Evolutionary conservation across 192 early-diverging fungal species (phyloP).

Genomic region (Coemansia sp.): DNA sequence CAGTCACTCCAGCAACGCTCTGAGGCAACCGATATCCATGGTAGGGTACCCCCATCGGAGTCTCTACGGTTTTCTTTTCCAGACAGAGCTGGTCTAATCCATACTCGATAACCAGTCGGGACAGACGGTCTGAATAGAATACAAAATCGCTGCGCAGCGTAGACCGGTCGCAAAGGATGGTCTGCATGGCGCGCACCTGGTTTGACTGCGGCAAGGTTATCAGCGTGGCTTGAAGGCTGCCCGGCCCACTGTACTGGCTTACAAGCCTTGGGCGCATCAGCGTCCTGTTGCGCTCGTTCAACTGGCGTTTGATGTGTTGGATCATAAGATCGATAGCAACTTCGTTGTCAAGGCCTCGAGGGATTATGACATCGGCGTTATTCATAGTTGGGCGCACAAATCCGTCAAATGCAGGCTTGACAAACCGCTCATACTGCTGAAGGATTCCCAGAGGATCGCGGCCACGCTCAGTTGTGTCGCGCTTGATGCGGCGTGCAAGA

Average conservation of each 20-base stretch:
- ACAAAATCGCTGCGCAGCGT: constrained; percentile 85
- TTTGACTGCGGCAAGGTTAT: constrained; percentile 53
- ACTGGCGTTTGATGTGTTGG: constrained; percentile 83
- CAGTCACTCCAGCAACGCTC: constrained; percentile 69
- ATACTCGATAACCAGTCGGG: constrained; percentile 80
- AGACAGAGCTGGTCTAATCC: constrained; percentile 67
- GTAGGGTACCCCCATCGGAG: constrained; percentile 62
- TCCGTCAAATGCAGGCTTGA: constrained; percentile 93
- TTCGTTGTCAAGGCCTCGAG: constrained; percentile 86
- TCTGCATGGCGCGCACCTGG: constrained; percentile 71
- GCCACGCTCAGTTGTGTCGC: constrained; percentile 88
- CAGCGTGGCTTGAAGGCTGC: constrained; percentile 26
- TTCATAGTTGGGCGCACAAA: constrained; percentile 91
- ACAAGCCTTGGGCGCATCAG: constrained; percentile 45
- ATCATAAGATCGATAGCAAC: constrained; percentile 91
- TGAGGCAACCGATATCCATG: constrained; percentile 47
- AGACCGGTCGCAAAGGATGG: constrained; percentile 72
- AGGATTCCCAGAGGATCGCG: constrained; percentile 86
- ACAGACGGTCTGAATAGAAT: constrained; percentile 89
- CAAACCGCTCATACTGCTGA: constrained; percentile 88
- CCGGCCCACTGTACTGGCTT: constrained; percentile 20
- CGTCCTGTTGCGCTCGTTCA: constrained; percentile 64
- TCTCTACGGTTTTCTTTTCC: constrained; percentile 51
- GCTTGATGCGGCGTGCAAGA: constrained; percentile 81
- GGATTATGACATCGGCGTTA: constrained; percentile 92